A percentile compares a stretch with the other conserved stretches of the same genome.
These are phyloP conservation scores for Termitomyces sp. DNA, from an alignment of 768 basidiomycete species.

Conservation along the genomic window DNA sequence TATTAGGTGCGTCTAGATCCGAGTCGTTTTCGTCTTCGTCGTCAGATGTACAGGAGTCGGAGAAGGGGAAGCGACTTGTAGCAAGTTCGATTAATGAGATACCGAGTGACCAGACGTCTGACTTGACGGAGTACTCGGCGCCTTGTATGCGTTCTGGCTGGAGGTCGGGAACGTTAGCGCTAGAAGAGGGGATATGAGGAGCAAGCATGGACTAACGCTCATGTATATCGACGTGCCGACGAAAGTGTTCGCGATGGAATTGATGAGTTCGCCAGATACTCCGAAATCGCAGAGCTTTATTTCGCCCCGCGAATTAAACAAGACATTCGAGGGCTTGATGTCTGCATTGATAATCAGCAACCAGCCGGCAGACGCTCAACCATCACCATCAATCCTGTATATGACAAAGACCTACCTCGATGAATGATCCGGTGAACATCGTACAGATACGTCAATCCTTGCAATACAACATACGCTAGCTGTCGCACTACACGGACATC, in stretches of 20 bases:
- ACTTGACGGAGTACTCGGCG: conserved; percentile 97
- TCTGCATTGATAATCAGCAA: conserved; percentile 44
- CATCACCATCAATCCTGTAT: background rate
- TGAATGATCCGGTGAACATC: conserved; percentile 98
- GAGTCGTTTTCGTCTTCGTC: conserved; percentile 48
- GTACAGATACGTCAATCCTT: conserved; percentile 96
- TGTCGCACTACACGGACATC: conserved; percentile 90
- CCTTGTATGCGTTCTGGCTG: conserved; percentile 99
- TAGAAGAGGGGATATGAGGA: conserved; percentile 3
- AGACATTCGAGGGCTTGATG: conserved; percentile 98
- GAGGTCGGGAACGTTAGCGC: background rate
- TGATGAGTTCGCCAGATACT: conserved; percentile 97
- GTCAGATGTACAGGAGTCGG: conserved; percentile 52
- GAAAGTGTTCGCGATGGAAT: conserved; percentile 98
- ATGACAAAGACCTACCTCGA: conserved; percentile 62
- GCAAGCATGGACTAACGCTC: conserved; percentile 66
- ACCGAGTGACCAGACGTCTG: conserved; percentile 98
- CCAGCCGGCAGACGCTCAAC: background rate
- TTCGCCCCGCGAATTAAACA: conserved; percentile 90
- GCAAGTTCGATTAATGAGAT: conserved; percentile 97
- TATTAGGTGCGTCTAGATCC: conserved; percentile 68
- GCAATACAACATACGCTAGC: conserved; percentile 90
- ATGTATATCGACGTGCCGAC: conserved; percentile 99
- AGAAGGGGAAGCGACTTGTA: conserved; percentile 96
- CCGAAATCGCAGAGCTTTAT: conserved; percentile 99